Base-by-base conservation (phyloP, 164 flowering plant species). In the Magnolia changhungtana region DNA sequence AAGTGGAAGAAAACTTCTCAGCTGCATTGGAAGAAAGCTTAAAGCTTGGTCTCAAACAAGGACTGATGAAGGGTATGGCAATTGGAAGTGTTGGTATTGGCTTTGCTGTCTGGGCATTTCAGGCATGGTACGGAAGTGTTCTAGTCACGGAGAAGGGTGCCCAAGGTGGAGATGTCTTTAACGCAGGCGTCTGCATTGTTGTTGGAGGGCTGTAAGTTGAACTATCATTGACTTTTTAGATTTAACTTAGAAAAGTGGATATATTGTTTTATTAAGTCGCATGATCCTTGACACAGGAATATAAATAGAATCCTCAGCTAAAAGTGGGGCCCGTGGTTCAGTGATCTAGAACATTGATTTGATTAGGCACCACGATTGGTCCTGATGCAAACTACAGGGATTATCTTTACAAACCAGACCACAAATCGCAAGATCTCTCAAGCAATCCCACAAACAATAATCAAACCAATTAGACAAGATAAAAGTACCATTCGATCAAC, bases 141-240 rank as follows among this genome's bases (percentile, higher is more conserved):
- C 73, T 89, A 63, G 85, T 89, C 20, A 76, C 59, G 6, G 80
- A 81, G 50, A 77, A 74, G 65, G 83, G 82, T 58, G 86, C 66
- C 18, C 74, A 68, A 49, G 89, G 89, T 50, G 89, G 89, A 1
- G 64, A 74, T 29, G 83, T 84, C 55, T 89, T 82, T 76, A 71
- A 80, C 8, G 69, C 86, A 13, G 87, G 81, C 8, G 50, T 75
- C 7, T 83, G 80, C 74, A 52, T 84, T n/a, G 65, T 84, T 49
- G 67, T 76, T 21, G 90, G 82, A 78, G 91, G 91, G 75, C 19
- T 85, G 89, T 86, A 67, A 85, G 87, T 81, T 55, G 23, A 13
- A n/a, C 8, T 37, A 37, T 37, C 45, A 37, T 64, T 20, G 20
- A 64, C 24, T 20, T 24, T 5, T 64, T 20, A 64, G 23, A 19